phyloP scores from a whole-genome alignment of 2,329 filamentous ascomycete genomes.

The Xylariomycetidae sp. region DNA sequence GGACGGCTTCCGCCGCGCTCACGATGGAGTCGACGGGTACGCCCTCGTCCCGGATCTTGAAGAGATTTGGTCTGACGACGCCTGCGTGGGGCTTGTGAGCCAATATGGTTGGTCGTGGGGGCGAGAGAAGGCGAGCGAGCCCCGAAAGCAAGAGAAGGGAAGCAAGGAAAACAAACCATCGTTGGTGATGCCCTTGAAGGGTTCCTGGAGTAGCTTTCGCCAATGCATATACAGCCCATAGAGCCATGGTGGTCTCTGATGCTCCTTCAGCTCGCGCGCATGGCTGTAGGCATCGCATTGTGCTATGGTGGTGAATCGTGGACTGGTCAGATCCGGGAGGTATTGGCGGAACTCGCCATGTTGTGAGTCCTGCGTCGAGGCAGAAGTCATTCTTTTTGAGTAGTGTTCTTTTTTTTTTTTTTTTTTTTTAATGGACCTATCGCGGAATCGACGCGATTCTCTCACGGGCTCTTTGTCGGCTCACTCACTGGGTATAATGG shows the following conservation, averaged over 20 bases:
- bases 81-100: slow-evolving; percentile 37
- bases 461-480: too few relatives aligned
- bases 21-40: slow-evolving; percentile 56
- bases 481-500: too few relatives aligned
- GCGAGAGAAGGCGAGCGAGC: too few relatives aligned
- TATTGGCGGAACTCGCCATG: slow-evolving; percentile 46
- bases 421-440: too few relatives aligned
- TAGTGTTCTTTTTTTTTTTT: too few relatives aligned
- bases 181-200: slow-evolving; percentile 65
- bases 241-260: slow-evolving; percentile 62
- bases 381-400: too few relatives aligned
- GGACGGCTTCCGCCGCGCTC: slow-evolving; percentile 39
- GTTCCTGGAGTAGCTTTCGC: slow-evolving; percentile 56
- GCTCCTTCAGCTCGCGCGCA: slow-evolving; percentile 53
- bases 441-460: too few relatives aligned
- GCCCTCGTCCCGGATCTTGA: slow-evolving; percentile 58
- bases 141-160: slow-evolving; percentile 8
- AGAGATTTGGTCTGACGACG: slow-evolving; percentile 48
- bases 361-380: too few relatives aligned
- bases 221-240: slow-evolving; percentile 57
- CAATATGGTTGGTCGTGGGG: too few relatives aligned
- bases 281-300: slow-evolving; percentile 61
- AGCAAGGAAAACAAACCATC: slow-evolving; percentile 45
- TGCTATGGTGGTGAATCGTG: slow-evolving; percentile 60
- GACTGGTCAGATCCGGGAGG: slow-evolving; percentile 56